Conservation (phyloP, 768 basidiomycete species). For the Tylopilus sp. region DNA sequence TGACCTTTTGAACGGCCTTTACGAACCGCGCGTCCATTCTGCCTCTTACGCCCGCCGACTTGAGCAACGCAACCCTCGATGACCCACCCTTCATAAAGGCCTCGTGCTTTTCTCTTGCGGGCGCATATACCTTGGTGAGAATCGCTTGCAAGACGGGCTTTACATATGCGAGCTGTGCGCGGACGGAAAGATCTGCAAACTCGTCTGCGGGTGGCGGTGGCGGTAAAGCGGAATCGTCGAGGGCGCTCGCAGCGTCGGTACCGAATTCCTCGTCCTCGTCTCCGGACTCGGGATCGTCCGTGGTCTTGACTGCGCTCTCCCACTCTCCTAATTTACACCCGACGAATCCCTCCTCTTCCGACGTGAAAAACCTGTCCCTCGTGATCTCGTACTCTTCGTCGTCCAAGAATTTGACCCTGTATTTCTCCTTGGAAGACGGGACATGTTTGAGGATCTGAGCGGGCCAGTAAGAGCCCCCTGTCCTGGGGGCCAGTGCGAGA, state of each 20-base stretch:
- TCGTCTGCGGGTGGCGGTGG: constrained; percentile 41
- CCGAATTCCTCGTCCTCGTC: constrained; percentile 24
- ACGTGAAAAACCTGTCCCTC: constrained; percentile 55
- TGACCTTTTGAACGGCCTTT: constrained; percentile 32
- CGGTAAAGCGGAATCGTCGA: constrained; percentile 21
- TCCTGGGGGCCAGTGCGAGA: constrained; percentile 42
- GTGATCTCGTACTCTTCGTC: constrained; percentile 38
- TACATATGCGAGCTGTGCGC: constrained; percentile 60
- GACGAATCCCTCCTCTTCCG: constrained; percentile 57
- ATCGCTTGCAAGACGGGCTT: constrained; percentile 63
- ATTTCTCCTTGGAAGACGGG: constrained; percentile 41
- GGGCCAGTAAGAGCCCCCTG: constrained; percentile 56
- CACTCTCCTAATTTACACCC: constrained; percentile 62
- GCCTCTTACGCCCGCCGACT: constrained; percentile 36
- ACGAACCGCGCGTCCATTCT: constrained; percentile 38
- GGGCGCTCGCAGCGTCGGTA: constrained; percentile 34
- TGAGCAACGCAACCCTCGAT: constrained; percentile 35
- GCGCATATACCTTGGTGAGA: constrained; percentile 52
- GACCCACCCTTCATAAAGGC: constrained; percentile 58
- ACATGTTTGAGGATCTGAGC: constrained; percentile 55
- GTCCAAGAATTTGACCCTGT: constrained; percentile 60
- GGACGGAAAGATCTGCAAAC: constrained; percentile 51
- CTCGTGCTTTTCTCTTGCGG: constrained; percentile 47
- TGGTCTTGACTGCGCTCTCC: constrained; percentile 39
- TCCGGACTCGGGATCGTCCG: constrained; percentile 28